Percentiles rank a stretch among this genome's conserved stretches.
These are phyloP conservation scores for Ceriops zippeliana DNA, from an alignment of 345 rosid genomes.

Conservation along the genomic window DNA sequence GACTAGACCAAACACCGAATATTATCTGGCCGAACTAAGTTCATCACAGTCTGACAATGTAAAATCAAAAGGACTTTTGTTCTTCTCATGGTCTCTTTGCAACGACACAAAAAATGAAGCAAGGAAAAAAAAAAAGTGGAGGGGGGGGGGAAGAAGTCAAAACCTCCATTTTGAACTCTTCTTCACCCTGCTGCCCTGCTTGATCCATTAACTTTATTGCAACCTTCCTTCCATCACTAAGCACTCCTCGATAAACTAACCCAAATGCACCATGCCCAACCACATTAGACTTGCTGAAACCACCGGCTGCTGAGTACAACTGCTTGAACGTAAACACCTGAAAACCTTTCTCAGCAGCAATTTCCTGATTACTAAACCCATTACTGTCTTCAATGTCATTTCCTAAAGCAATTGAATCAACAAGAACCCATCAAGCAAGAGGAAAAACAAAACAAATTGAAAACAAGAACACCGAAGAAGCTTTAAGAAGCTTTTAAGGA, in stretches of 20 bases:
- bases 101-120: neutral
- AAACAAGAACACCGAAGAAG: neutral
- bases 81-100: too few relatives aligned
- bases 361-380: slow-evolving; percentile 29
- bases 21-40: neutral
- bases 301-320: slow-evolving; percentile 76
- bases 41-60: neutral
- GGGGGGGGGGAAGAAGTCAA: neutral
- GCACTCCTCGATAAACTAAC: slow-evolving; percentile 28
- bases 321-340: slow-evolving; percentile 78
- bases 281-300: slow-evolving; percentile 87
- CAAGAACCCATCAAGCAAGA: neutral
- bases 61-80: neutral
- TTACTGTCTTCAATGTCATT: slow-evolving; percentile 49
- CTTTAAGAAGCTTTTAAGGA: neutral
- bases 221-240: slow-evolving; percentile 28
- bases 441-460: neutral
- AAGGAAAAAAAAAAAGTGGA: neutral
- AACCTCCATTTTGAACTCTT: slow-evolving; percentile 92
- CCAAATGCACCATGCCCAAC: slow-evolving; percentile 40
- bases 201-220: slow-evolving; percentile 40
- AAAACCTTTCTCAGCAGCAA: slow-evolving; percentile 48
- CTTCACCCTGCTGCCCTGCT: slow-evolving; percentile 90
- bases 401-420: slow-evolving; percentile 31
- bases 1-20: neutral